A percentile compares a stretch with the other conserved stretches of the same genome.
Conservation (phyloP, 352 stramenopile species). For the Globisporangium irregulare region DNA sequence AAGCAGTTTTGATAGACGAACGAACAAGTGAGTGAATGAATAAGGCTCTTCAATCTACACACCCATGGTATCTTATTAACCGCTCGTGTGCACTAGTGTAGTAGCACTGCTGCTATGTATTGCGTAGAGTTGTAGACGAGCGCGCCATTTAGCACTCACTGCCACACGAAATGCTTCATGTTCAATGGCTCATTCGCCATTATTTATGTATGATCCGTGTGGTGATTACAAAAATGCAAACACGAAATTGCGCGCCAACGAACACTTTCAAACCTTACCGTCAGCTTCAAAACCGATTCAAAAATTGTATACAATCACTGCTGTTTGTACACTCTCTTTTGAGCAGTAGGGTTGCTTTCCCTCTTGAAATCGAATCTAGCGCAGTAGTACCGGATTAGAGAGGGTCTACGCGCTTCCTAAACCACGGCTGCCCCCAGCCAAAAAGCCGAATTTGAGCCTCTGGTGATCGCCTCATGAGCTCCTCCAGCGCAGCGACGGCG, state of each 20-base stretch:
- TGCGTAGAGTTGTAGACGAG: neutral
- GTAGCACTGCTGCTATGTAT: neutral
- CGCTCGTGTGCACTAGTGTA: neutral
- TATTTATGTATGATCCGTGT: no score
- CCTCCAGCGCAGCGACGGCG: slow-evolving; percentile 22
- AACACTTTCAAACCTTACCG: neutral
- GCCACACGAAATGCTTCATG: neutral
- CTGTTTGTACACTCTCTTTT: slow-evolving; percentile 5
- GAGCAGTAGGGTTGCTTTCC: slow-evolving; percentile 12
- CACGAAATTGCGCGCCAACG: slow-evolving; percentile 13
- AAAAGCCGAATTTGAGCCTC: slow-evolving; percentile 4
- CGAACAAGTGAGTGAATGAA: neutral
- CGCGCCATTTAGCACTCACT: neutral
- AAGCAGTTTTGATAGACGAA: neutral
- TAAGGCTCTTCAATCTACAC: neutral
- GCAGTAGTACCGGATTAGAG: neutral
- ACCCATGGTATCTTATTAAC: neutral
- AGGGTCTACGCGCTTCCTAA: slow-evolving; percentile 5
- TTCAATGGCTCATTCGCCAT: neutral
- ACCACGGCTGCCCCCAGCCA: neutral
- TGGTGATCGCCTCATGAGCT: slow-evolving; percentile 12
- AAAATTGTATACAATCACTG: slow-evolving; percentile 8
- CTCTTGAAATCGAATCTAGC: slow-evolving; percentile 15
- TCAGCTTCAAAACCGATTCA: slow-evolving; percentile 13
- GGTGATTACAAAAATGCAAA: neutral